Evolutionary conservation across 208 protist species (phyloP).

Genomic region (Crithidia fasciculata): DNA sequence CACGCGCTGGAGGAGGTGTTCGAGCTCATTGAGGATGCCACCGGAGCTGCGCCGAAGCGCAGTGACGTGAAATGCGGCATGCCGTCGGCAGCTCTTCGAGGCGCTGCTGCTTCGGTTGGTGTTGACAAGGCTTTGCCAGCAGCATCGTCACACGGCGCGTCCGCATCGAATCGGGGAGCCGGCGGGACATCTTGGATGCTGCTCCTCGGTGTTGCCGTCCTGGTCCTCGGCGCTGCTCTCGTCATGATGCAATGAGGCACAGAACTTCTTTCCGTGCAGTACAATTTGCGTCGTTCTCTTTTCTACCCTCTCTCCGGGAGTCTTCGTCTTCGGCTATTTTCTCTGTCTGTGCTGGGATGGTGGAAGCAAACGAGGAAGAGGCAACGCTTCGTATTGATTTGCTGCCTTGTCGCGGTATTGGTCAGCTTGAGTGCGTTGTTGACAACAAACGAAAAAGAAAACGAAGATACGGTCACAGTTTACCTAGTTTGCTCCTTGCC

Average conservation of each 20-base stretch:
- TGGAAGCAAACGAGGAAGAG: no score
- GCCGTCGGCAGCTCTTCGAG: not conserved
- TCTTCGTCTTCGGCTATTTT: not conserved
- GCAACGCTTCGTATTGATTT: no score
- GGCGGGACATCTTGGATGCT: not conserved
- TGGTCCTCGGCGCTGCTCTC: constrained; percentile 1
- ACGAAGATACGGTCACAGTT: no score
- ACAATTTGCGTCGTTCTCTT: not conserved
- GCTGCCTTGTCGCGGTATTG: no score
- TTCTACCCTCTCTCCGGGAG: not conserved
- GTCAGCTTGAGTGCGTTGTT: no score
- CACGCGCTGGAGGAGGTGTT: constrained; percentile 32
- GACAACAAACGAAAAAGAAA: no score
- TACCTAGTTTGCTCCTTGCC: no score
- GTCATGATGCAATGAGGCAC: constrained; percentile 10
- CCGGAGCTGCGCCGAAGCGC: constrained; percentile 29
- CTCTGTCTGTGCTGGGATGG: no score
- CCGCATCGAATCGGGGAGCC: not conserved
- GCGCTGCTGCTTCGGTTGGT: not conserved
- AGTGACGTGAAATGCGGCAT: constrained; percentile 23
- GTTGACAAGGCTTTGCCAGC: not conserved
- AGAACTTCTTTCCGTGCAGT: not conserved
- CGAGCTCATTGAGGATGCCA: constrained; percentile 64
- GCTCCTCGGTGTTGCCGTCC: not conserved
- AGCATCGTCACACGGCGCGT: not conserved